phyloP scores from a whole-genome alignment of 495 filamentous ascomycete species.

The Hypoxylon fuscum region DNA sequence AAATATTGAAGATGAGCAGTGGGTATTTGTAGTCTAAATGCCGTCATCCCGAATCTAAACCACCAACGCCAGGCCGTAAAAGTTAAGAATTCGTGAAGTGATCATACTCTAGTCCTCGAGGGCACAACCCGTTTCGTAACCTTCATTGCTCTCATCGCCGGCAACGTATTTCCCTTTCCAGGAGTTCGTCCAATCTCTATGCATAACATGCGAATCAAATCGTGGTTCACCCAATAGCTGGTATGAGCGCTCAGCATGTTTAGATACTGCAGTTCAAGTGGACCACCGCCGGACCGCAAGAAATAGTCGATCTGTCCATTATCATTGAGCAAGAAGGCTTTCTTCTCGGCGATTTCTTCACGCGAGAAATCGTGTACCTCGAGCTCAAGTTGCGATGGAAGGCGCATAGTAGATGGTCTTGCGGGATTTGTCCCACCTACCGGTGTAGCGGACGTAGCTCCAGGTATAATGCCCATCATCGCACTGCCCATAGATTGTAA shows the following conservation, averaged over 20 bases:
- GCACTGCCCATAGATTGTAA: conserved; percentile 71
- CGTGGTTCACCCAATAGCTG: conserved; percentile 86
- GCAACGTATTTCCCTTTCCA: conserved; percentile 72
- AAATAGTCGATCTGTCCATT: conserved; percentile 95
- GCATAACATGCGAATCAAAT: conserved; percentile 88
- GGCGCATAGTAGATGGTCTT: conserved; percentile 61
- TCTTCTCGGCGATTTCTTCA: conserved; percentile 91
- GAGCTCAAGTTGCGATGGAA: conserved; percentile 91
- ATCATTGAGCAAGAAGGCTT: conserved; percentile 88
- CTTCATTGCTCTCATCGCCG: conserved; percentile 80
- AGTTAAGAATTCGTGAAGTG: conserved; percentile 2
- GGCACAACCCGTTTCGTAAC: conserved; percentile 49
- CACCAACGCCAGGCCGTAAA: conserved; percentile 30
- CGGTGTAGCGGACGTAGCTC: conserved; percentile 27
- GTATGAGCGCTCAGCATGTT: conserved; percentile 98
- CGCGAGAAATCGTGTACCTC: conserved; percentile 94
- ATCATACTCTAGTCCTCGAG: conserved; percentile 3
- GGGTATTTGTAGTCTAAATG: conserved; percentile 42
- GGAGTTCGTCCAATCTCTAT: conserved; percentile 82
- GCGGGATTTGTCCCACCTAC: conserved; percentile 26
- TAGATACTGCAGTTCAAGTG: conserved; percentile 92
- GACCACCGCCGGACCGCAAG: conserved; percentile 78
- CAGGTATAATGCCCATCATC: conserved; percentile 62
- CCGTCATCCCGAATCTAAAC: conserved; percentile 3
- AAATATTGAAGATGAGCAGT: conserved; percentile 4